phyloP scores from a whole-genome alignment of 306 rosid genomes.

The Dryas octopetala region DNA sequence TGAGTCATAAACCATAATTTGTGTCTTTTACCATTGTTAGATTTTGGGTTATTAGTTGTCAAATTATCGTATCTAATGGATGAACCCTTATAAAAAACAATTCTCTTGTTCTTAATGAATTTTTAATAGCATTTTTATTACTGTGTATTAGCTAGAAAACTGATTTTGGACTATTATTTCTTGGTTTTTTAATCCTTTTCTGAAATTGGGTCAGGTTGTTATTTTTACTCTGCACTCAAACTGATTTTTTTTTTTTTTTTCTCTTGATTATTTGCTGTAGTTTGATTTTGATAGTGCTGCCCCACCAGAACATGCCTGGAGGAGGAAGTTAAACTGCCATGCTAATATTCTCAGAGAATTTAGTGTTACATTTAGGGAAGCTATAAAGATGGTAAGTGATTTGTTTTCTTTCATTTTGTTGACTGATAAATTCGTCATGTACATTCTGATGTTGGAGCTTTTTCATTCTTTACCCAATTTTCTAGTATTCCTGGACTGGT shows the following conservation, averaged over 20 bases:
- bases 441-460: slow-evolving; percentile 10
- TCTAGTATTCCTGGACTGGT: not conserved
- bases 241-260: slow-evolving; percentile 12
- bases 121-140: not conserved
- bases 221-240: not conserved
- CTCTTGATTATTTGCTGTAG: slow-evolving; percentile 41
- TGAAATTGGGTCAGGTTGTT: not conserved
- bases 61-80: not conserved
- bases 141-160: not conserved
- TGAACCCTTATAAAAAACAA: not conserved
- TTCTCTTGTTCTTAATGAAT: not conserved
- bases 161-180: not conserved
- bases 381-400: slow-evolving; percentile 80
- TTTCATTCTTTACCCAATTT: not conserved
- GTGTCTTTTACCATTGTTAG: not conserved
- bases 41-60: not conserved
- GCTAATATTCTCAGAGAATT: slow-evolving; percentile 94
- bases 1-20: not conserved
- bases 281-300: slow-evolving; percentile 90
- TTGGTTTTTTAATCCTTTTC: not conserved
- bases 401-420: slow-evolving; percentile 23
- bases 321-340: slow-evolving; percentile 87
- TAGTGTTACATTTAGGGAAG: slow-evolving; percentile 88
- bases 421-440: not conserved
- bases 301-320: slow-evolving; percentile 99